These are phyloP conservation scores for Eucalyptus erythrocorys DNA, from an alignment of 345 rosid genomes.

Conservation along the genomic window DNA sequence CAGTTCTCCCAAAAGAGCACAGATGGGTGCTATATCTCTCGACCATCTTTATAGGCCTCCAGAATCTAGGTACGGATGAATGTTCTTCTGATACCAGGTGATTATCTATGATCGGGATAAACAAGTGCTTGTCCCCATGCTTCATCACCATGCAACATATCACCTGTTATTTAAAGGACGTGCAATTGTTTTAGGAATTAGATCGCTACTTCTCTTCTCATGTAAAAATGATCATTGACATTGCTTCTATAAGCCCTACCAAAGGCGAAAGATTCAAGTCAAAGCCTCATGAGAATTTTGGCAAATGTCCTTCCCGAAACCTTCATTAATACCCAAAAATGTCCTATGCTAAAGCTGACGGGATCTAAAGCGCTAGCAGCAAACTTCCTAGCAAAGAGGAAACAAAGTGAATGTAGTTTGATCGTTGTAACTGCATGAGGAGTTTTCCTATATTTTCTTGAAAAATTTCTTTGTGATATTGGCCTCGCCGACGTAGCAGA, in stretches of 20 bases:
- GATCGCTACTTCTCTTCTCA: neutral
- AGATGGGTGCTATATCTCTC: too few relatives aligned
- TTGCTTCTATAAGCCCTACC: too few relatives aligned
- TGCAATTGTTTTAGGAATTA: neutral
- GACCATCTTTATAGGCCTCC: too few relatives aligned
- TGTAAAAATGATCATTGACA: neutral
- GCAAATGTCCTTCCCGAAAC: too few relatives aligned
- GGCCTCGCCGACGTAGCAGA: slow-evolving; percentile 57
- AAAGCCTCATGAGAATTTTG: too few relatives aligned
- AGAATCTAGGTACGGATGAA: too few relatives aligned
- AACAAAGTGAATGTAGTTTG: slow-evolving; percentile 35
- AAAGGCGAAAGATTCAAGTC: too few relatives aligned
- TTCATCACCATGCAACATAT: neutral
- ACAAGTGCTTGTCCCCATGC: neutral
- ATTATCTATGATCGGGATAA: too few relatives aligned
- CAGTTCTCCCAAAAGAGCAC: too few relatives aligned
- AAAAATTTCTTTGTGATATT: slow-evolving; percentile 49
- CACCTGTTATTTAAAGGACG: neutral
- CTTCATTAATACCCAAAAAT: too few relatives aligned
- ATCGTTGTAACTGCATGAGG: slow-evolving; percentile 37
- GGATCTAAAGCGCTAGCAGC: slow-evolving; percentile 8
- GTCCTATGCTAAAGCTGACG: too few relatives aligned
- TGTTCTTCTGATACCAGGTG: too few relatives aligned
- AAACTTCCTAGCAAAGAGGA: slow-evolving; percentile 66
- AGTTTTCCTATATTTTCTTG: slow-evolving; percentile 24